A percentile compares a stretch with the other conserved stretches of the same genome.
phyloP scores from a whole-genome alignment of 768 basidiomycete genomes.

The Hypsizygus marmoreus region DNA sequence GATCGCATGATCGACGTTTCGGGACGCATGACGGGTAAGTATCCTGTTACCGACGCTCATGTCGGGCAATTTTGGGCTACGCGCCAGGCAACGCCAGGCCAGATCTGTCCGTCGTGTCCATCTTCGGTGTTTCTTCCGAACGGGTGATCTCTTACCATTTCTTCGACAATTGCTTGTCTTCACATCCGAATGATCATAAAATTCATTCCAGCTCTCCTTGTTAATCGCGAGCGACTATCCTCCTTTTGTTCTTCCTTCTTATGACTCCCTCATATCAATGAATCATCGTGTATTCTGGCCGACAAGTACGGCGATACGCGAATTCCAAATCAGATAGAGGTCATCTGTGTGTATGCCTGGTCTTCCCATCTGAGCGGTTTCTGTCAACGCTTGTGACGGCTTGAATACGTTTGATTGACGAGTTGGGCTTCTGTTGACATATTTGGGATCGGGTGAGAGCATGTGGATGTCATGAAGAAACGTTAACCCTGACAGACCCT shows the following conservation, averaged over 20 bases:
- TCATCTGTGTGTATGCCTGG: slow-evolving; percentile 12
- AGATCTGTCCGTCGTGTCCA: no score
- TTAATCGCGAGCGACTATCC: no score
- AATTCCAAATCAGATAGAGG: slow-evolving; percentile 17
- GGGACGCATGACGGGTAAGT: no score
- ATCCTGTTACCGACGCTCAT: no score
- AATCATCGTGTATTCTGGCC: slow-evolving; percentile 14
- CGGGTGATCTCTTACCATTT: no score
- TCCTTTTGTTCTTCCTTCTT: neutral
- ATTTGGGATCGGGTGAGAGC: slow-evolving; percentile 21
- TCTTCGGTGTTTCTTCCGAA: no score
- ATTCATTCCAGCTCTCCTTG: no score
- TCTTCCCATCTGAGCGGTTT: slow-evolving; percentile 40
- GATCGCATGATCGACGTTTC: no score
- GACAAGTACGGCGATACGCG: slow-evolving; percentile 32
- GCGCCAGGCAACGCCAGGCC: no score
- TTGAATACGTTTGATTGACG: slow-evolving; percentile 18
- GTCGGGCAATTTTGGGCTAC: no score
- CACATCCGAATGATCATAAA: no score
- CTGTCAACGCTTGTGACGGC: slow-evolving; percentile 32
- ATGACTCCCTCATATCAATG: neutral
- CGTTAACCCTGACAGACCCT: slow-evolving; percentile 27
- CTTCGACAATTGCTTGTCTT: no score
- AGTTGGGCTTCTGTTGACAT: slow-evolving; percentile 15
- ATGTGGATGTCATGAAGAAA: slow-evolving; percentile 20